These are phyloP conservation scores for Nephelium lappaceum DNA, from an alignment of 345 rosid genomes.

Conservation along the genomic window DNA sequence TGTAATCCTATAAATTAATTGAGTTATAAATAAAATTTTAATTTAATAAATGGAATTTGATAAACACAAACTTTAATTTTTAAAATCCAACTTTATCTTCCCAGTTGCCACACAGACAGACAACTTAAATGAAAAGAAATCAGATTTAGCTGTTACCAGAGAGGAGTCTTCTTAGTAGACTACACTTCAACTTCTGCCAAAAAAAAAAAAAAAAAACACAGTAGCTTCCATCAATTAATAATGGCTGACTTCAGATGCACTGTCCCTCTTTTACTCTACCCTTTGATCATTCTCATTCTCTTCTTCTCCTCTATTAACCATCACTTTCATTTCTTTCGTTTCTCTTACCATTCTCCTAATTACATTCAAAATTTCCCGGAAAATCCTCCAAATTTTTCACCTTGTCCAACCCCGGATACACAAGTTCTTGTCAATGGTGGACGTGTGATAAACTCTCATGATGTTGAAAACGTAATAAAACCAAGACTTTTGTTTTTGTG, in stretches of 20 bases:
- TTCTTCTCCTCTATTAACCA: slow-evolving; percentile 46
- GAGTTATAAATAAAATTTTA: too few relatives aligned
- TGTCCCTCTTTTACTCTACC: slow-evolving; percentile 42
- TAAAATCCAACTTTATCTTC: background rate
- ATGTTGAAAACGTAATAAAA: slow-evolving; percentile 5
- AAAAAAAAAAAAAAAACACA: background rate
- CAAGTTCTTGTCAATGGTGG: background rate
- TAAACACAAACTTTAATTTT: background rate
- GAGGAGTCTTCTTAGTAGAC: background rate
- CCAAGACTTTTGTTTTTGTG: background rate
- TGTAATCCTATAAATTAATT: too few relatives aligned
- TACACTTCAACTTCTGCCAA: background rate
- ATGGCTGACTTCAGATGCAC: slow-evolving; percentile 58
- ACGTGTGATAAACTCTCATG: background rate
- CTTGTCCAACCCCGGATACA: slow-evolving; percentile 17
- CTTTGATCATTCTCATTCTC: slow-evolving; percentile 45
- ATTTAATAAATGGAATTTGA: background rate
- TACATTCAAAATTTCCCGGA: background rate
- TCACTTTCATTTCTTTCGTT: slow-evolving; percentile 24
- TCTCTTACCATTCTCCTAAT: slow-evolving; percentile 19
- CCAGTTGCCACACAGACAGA: background rate
- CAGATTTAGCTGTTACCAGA: background rate
- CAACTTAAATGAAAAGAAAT: background rate
- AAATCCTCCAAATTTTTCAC: background rate
- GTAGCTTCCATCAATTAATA: background rate